Conservation (phyloP, 192 early-diverging fungal species). For the Linnemannia zychae region DNA sequence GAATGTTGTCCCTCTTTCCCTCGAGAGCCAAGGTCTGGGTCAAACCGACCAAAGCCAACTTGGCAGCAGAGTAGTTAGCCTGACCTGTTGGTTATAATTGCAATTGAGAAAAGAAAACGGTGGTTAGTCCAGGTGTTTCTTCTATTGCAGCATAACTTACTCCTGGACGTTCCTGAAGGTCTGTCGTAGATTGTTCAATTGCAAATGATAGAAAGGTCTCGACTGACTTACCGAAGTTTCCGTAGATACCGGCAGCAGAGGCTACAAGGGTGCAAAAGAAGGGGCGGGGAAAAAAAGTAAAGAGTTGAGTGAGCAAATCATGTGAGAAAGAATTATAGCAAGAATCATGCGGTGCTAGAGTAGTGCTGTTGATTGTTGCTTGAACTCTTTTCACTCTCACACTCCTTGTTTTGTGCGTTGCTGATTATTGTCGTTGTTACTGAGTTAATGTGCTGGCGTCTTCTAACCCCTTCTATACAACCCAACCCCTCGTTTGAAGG, state of each 20-base stretch:
- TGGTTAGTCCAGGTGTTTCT: background rate
- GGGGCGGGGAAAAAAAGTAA: background rate
- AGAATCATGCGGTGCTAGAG: background rate
- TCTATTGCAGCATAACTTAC: background rate
- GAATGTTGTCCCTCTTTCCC: slow-evolving; percentile 91
- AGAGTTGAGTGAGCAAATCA: no score
- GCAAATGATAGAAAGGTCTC: slow-evolving; percentile 37
- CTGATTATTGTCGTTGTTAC: background rate
- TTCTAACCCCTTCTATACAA: background rate
- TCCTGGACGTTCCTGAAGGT: background rate
- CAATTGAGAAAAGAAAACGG: background rate
- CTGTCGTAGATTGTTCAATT: background rate
- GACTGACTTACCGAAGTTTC: slow-evolving; percentile 90
- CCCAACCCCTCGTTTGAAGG: background rate
- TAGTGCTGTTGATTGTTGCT: background rate
- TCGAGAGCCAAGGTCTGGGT: slow-evolving; percentile 94
- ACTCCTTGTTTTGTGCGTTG: background rate
- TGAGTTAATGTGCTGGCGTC: background rate
- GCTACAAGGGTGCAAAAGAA: slow-evolving; percentile 74
- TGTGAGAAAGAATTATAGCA: background rate
- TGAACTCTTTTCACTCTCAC: background rate
- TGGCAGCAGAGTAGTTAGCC: slow-evolving; percentile 90
- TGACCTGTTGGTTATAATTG: slow-evolving; percentile 46
- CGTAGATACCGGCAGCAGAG: slow-evolving; percentile 98
- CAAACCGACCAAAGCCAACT: slow-evolving; percentile 94